A percentile compares a stretch with the other conserved stretches of the same genome.
These are phyloP conservation scores for Flaveria trinervia DNA, from an alignment of 129 eudicot species.

Conservation along the genomic window DNA sequence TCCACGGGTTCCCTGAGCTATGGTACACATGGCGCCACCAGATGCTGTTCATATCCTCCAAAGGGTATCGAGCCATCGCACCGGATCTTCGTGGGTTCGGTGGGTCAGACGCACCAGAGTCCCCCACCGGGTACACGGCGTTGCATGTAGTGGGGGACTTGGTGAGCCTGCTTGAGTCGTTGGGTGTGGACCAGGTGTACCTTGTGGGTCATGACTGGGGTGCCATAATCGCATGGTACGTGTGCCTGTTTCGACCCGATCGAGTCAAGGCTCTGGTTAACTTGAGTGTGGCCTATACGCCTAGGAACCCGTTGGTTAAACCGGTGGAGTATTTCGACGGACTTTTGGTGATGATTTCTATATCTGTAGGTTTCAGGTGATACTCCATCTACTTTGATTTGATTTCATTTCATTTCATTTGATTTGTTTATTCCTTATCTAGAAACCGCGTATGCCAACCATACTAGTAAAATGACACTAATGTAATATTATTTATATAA, in stretches of 20 bases:
- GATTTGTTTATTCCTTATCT: not conserved
- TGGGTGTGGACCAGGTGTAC: slow-evolving; percentile 60
- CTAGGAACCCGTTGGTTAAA: slow-evolving; percentile 61
- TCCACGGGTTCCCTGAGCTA: slow-evolving; percentile 92
- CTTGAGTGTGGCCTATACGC: slow-evolving; percentile 55
- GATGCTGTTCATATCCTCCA: slow-evolving; percentile 58
- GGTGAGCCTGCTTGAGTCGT: slow-evolving; percentile 53
- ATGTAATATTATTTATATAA: not conserved
- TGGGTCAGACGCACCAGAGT: slow-evolving; percentile 69
- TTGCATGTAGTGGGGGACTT: slow-evolving; percentile 80
- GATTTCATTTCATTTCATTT: no score
- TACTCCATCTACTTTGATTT: no score
- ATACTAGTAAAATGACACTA: not conserved
- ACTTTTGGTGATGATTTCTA: slow-evolving; percentile 62
- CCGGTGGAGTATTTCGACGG: slow-evolving; percentile 47
- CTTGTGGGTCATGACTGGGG: slow-evolving; percentile 95
- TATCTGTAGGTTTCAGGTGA: slow-evolving; percentile 61
- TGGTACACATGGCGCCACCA: slow-evolving; percentile 99
- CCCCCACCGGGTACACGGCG: slow-evolving; percentile 58
- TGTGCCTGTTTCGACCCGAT: slow-evolving; percentile 66
- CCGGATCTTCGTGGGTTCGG: slow-evolving; percentile 94
- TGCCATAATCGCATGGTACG: slow-evolving; percentile 64
- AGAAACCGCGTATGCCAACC: slow-evolving; percentile 8
- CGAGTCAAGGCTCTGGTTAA: slow-evolving; percentile 68
- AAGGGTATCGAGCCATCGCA: slow-evolving; percentile 73